phyloP scores from a whole-genome alignment of 2,329 filamentous ascomycete genomes.

The Scleromitrula shiraiana region DNA sequence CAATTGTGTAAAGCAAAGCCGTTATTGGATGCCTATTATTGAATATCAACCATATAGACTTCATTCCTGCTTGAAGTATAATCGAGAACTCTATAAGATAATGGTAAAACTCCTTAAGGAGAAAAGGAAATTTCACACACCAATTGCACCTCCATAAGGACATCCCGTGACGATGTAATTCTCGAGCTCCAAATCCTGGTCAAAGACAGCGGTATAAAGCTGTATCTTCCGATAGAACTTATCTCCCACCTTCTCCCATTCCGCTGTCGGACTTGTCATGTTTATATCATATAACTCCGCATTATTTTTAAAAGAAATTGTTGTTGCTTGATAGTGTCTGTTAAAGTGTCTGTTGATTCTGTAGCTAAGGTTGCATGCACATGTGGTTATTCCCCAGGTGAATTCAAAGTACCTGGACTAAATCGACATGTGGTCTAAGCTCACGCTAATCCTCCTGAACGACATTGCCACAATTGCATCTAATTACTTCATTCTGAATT shows the following conservation, averaged over 20 bases:
- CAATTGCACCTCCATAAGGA: slow-evolving; percentile 87
- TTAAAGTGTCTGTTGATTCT: too few relatives aligned
- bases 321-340: slow-evolving; percentile 6
- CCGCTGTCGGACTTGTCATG: slow-evolving; percentile 43
- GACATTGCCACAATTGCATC: too few relatives aligned
- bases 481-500: neutral
- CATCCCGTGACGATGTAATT: slow-evolving; percentile 89
- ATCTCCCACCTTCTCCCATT: slow-evolving; percentile 91
- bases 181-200: slow-evolving; percentile 87
- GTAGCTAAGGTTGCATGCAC: too few relatives aligned
- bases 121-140: slow-evolving; percentile 39
- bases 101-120: too few relatives aligned
- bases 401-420: slow-evolving; percentile 13
- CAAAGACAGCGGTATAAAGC: slow-evolving; percentile 88
- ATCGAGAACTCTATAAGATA: too few relatives aligned
- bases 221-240: slow-evolving; percentile 93
- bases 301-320: slow-evolving; percentile 4
- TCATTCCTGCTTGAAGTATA: too few relatives aligned
- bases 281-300: slow-evolving; percentile 2
- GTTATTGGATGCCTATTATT: too few relatives aligned
- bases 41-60: too few relatives aligned
- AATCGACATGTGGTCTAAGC: slow-evolving; percentile 27
- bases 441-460: slow-evolving; percentile 18
- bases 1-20: too few relatives aligned
- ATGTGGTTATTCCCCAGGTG: neutral